phyloP scores from a whole-genome alignment of 2,329 filamentous ascomycete species.

The Chrysoporthe deuterocubensis region DNA sequence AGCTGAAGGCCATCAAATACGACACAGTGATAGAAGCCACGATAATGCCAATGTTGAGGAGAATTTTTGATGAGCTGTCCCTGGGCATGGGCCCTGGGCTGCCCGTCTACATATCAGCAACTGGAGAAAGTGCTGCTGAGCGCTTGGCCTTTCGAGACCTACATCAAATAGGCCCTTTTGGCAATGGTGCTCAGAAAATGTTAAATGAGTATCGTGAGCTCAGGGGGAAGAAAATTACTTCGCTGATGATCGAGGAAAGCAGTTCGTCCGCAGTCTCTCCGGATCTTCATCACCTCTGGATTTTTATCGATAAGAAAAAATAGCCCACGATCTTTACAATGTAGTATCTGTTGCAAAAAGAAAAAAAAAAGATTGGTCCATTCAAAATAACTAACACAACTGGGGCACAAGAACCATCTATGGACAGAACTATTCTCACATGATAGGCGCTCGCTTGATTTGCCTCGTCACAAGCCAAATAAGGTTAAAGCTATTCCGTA shows the following conservation, averaged over 20 bases:
- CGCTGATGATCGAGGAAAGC: not conserved
- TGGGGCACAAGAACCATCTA: no score
- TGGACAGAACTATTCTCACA: no score
- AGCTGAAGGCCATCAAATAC: constrained; percentile 4
- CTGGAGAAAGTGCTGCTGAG: not conserved
- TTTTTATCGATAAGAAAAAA: not conserved
- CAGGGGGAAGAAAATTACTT: not conserved
- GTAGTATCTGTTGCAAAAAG: no score
- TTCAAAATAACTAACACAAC: no score
- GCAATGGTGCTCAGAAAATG: not conserved
- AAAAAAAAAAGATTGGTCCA: no score
- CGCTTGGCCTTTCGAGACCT: not conserved
- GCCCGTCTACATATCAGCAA: not conserved
- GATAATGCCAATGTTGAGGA: not conserved
- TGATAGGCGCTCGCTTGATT: no score
- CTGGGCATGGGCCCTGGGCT: not conserved
- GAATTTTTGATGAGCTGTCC: not conserved
- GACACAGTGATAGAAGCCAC: not conserved
- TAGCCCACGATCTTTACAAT: not conserved
- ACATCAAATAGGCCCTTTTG: not conserved
- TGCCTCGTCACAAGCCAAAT: no score
- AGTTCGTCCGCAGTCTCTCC: rapidly evolving
- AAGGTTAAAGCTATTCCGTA: no score
- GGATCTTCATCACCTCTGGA: not conserved
- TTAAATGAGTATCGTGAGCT: constrained; percentile 9